These are phyloP conservation scores for Candida peoriensis DNA, from an alignment of 805 yeast genomes.

Conservation along the genomic window DNA sequence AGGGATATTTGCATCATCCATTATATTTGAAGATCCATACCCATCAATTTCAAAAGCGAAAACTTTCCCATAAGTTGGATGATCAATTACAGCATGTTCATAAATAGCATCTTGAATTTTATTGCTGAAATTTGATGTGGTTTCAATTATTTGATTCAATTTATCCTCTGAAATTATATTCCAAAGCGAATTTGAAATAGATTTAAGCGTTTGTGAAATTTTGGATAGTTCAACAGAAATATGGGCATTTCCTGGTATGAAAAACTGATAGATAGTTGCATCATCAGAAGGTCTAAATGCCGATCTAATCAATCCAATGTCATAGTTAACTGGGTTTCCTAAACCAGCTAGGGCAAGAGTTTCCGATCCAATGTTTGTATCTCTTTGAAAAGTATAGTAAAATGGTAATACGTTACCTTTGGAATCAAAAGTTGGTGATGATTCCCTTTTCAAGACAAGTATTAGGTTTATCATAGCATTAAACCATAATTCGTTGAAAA, in stretches of 20 bases:
- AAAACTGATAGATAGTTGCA: slow-evolving; percentile 72
- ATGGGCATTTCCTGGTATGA: slow-evolving; percentile 84
- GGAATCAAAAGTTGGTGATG: slow-evolving; percentile 53
- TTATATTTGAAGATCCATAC: slow-evolving; percentile 62
- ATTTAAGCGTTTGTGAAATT: slow-evolving; percentile 25
- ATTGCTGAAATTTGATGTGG: slow-evolving; percentile 33
- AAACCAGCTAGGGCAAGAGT: slow-evolving; percentile 73
- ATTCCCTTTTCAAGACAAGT: slow-evolving; percentile 52
- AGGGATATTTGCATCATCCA: slow-evolving; percentile 93
- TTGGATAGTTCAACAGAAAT: slow-evolving; percentile 57
- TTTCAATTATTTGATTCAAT: slow-evolving; percentile 14
- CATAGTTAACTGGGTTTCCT: slow-evolving; percentile 76
- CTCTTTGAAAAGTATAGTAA: slow-evolving; percentile 64
- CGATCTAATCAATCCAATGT: slow-evolving; percentile 69
- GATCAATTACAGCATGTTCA: slow-evolving; percentile 59
- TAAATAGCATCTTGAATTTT: slow-evolving; percentile 51
- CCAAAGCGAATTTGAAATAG: slow-evolving; percentile 13
- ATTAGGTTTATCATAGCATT: slow-evolving; percentile 49
- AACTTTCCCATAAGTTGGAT: slow-evolving; percentile 67
- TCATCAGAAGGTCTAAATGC: slow-evolving; percentile 90
- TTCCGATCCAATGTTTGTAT: slow-evolving; percentile 74
- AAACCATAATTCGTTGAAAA: slow-evolving; percentile 47
- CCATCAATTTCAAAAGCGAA: slow-evolving; percentile 91
- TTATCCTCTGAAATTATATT: slow-evolving; percentile 26
- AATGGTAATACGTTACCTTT: slow-evolving; percentile 36